A percentile compares a stretch with the other conserved stretches of the same genome.
phyloP scores from a whole-genome alignment of 1,284 basidiomycete genomes.

The Takashimella tepidaria region DNA sequence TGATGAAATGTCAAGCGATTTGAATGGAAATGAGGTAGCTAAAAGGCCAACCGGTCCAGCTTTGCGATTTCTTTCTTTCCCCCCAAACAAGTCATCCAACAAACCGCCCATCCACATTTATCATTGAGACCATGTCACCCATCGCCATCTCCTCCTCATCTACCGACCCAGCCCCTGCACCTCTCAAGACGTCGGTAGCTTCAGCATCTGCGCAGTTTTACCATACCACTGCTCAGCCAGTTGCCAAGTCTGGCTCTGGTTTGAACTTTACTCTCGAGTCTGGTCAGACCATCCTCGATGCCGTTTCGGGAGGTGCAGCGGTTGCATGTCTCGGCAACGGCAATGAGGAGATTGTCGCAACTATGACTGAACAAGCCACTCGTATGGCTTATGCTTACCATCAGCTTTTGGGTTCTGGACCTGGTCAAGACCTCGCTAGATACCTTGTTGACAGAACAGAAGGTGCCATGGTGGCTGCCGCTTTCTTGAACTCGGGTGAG shows the following conservation, averaged over 20 bases:
- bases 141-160: not conserved
- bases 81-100: too few relatives aligned
- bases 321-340: slow-evolving; percentile 71
- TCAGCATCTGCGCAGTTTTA: not conserved
- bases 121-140: not conserved
- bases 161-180: not conserved
- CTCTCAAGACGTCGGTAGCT: not conserved
- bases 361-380: slow-evolving; percentile 21
- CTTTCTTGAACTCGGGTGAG: slow-evolving; percentile 26
- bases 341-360: slow-evolving; percentile 53
- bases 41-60: too few relatives aligned
- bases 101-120: too few relatives aligned
- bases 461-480: slow-evolving; percentile 24
- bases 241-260: slow-evolving; percentile 14
- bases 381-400: slow-evolving; percentile 31
- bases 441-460: slow-evolving; percentile 19
- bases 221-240: slow-evolving; percentile 4
- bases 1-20: too few relatives aligned
- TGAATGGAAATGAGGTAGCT: too few relatives aligned
- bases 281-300: slow-evolving; percentile 28
- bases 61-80: too few relatives aligned
- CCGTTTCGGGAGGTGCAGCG: slow-evolving; percentile 64
- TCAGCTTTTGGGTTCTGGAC: slow-evolving; percentile 14
- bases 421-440: slow-evolving; percentile 21
- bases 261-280: slow-evolving; percentile 20